These are phyloP conservation scores for Pharnaceum exiguum DNA, from an alignment of 148 eudicot genomes.

Conservation along the genomic window DNA sequence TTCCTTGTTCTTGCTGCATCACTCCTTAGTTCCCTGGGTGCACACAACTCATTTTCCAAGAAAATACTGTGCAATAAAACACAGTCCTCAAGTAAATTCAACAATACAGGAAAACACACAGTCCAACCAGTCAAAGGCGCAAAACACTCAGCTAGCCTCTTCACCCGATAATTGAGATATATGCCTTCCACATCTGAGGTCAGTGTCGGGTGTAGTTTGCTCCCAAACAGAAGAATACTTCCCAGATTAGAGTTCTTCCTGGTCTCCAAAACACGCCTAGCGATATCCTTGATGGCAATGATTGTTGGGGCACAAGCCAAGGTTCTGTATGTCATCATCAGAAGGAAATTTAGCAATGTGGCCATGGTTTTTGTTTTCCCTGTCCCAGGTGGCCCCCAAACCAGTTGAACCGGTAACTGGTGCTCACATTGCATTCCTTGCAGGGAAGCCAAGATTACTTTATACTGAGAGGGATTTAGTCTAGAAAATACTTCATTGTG, in stretches of 20 bases:
- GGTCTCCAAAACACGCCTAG: conserved; percentile 35
- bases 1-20: conserved; percentile 6
- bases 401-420: conserved; percentile 36
- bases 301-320: conserved; percentile 54
- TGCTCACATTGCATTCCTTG: conserved; percentile 28
- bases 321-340: conserved; percentile 31
- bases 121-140: conserved; percentile 57
- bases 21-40: conserved; percentile 8
- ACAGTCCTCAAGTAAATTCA: conserved; percentile 56
- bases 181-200: conserved; percentile 38
- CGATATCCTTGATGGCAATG: conserved; percentile 49
- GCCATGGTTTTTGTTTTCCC: conserved; percentile 53
- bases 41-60: conserved; percentile 40
- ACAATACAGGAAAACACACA: conserved; percentile 37
- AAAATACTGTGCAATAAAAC: conserved; percentile 41
- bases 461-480: conserved; percentile 38
- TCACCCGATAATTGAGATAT: conserved; percentile 44
- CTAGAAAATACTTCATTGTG: conserved; percentile 14
- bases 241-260: conserved; percentile 39
- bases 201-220: conserved; percentile 36
- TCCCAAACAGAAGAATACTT: conserved; percentile 57
- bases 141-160: conserved; percentile 43
- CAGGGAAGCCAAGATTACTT: conserved; percentile 36
- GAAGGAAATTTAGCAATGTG: conserved; percentile 32
- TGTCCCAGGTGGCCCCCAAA: conserved; percentile 73